phyloP scores from a whole-genome alignment of 345 rosid species.

The Gossypium sturtianum region DNA sequence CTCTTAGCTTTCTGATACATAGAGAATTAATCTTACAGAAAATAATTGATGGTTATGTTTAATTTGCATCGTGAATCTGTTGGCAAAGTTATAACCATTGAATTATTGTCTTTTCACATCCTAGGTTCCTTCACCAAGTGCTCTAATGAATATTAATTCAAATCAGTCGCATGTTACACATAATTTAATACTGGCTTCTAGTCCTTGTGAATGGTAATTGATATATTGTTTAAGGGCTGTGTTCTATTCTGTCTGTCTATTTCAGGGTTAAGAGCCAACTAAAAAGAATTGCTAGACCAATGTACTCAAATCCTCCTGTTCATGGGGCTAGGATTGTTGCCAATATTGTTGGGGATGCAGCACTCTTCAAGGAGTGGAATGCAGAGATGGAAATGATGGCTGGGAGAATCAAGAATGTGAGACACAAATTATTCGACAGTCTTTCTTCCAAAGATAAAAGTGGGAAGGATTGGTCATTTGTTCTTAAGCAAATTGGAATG shows the following conservation, averaged over 20 bases:
- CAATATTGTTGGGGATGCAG: slow-evolving; percentile 74
- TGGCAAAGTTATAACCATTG: neutral
- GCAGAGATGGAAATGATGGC: slow-evolving; percentile 98
- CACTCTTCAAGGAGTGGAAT: slow-evolving; percentile 85
- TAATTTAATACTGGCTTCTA: neutral
- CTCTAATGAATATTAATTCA: neutral
- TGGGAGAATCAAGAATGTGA: slow-evolving; percentile 85
- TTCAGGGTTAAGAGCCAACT: slow-evolving; percentile 96
- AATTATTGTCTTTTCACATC: neutral
- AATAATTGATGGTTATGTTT: neutral
- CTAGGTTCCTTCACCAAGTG: neutral
- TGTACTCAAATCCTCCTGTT: slow-evolving; percentile 96
- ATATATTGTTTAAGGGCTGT: neutral
- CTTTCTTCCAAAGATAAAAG: slow-evolving; percentile 74
- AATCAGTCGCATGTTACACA: neutral
- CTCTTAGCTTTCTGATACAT: neutral
- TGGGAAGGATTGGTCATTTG: slow-evolving; percentile 93
- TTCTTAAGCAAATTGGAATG: slow-evolving; percentile 95
- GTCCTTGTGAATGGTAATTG: neutral
- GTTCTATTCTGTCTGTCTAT: neutral
- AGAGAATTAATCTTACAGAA: neutral
- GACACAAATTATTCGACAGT: slow-evolving; percentile 68
- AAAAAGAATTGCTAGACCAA: slow-evolving; percentile 92
- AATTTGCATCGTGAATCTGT: neutral
- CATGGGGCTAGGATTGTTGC: slow-evolving; percentile 97